Conservation (phyloP, 2,329 filamentous ascomycete genomes). For the Ophiostoma piceae region DNA sequence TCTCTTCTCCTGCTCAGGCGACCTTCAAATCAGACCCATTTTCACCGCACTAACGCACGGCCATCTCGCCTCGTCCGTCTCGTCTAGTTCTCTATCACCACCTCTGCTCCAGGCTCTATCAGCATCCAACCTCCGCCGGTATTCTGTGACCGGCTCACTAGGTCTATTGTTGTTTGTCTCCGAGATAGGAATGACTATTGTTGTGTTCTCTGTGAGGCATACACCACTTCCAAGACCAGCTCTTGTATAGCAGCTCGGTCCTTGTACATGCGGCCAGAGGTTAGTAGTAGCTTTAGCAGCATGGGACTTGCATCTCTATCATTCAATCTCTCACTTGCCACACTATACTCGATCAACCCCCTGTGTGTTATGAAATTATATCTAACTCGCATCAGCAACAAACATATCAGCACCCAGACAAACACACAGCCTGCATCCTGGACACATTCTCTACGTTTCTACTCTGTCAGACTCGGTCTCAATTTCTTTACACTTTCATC, state of each 20-base stretch:
- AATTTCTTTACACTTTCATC: neutral
- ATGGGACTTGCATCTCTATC: neutral
- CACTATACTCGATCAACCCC: neutral
- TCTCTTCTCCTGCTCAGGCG: neutral
- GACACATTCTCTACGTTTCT: neutral
- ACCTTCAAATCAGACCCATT: neutral
- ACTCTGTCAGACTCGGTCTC: neutral
- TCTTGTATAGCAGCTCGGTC: neutral
- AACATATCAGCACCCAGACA: neutral
- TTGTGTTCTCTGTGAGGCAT: neutral
- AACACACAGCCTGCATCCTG: neutral
- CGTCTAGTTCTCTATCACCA: neutral
- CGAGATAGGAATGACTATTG: neutral
- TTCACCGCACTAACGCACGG: neutral
- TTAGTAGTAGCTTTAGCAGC: neutral
- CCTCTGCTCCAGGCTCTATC: neutral
- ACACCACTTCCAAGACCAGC: neutral
- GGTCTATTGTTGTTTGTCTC: neutral
- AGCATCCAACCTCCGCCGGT: neutral
- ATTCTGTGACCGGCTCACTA: neutral
- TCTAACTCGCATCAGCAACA: neutral
- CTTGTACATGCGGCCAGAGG: neutral
- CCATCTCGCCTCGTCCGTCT: neutral
- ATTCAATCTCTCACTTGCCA: neutral
- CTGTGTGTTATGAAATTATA: neutral